Evolutionary conservation across 2,329 filamentous ascomycete species (phyloP).

Genomic region (Colletotrichum phormii): DNA sequence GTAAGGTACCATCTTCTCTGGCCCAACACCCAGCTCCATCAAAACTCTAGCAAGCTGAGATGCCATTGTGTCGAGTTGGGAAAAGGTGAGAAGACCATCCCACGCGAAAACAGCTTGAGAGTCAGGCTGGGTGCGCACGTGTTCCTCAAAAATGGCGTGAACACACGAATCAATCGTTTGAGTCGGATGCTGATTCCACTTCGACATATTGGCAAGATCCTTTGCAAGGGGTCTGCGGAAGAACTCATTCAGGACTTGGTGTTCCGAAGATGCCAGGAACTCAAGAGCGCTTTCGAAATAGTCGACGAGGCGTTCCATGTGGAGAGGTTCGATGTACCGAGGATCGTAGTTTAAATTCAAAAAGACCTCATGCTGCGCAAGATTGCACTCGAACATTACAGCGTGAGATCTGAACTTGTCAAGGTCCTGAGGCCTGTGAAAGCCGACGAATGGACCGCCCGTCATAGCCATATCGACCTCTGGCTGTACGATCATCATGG

Average conservation of each 20-base stretch:
- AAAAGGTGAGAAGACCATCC: constrained; percentile 40
- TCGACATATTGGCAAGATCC: constrained; percentile 1
- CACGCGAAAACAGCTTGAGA: constrained; percentile 37
- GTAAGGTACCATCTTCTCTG: constrained; percentile 40
- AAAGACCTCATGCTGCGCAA: neutral
- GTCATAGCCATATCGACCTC: constrained; percentile 30
- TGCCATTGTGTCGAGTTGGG: constrained; percentile 37
- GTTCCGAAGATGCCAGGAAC: neutral
- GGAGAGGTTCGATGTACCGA: neutral
- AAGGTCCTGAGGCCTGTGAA: constrained; percentile 21
- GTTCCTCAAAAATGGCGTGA: constrained; percentile 8
- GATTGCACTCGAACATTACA: constrained; percentile 27
- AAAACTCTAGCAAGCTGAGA: constrained; percentile 36
- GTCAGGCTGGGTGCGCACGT: neutral
- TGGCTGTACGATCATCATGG: constrained; percentile 36
- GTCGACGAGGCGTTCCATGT: constrained; percentile 9
- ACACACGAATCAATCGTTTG: neutral
- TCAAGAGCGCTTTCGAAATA: constrained; percentile 23
- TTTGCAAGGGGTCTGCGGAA: neutral
- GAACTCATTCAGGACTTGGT: neutral
- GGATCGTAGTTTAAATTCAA: constrained; percentile 23
- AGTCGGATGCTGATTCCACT: neutral
- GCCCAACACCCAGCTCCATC: constrained; percentile 37
- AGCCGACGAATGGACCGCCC: constrained; percentile 3
- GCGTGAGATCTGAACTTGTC: constrained; percentile 30